A percentile compares a stretch with the other conserved stretches of the same genome.
Evolutionary conservation across 495 filamentous ascomycete species (phyloP).

Genomic region (Aspergillus sclerotioniger): DNA sequence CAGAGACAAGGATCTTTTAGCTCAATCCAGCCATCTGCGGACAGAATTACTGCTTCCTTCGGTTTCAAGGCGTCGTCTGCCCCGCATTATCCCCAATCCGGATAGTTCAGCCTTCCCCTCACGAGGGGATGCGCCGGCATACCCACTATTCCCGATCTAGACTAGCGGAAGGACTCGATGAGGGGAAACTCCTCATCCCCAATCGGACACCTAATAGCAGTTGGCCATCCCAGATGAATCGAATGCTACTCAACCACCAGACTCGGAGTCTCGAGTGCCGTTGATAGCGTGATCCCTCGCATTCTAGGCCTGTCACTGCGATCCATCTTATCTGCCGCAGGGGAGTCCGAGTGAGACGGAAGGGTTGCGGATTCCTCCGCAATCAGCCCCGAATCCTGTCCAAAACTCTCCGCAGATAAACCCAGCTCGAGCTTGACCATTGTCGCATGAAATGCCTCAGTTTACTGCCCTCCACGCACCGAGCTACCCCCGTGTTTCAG

Average conservation of each 20-base stretch:
- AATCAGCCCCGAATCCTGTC: background rate
- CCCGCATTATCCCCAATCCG: constrained; percentile 4
- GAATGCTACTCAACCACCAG: background rate
- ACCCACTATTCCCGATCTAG: background rate
- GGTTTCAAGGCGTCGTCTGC: background rate
- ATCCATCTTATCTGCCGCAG: background rate
- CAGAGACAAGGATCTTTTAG: constrained; percentile 3
- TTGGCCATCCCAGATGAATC: too few relatives aligned
- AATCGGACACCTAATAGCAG: too few relatives aligned
- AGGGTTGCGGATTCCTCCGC: background rate
- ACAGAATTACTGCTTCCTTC: constrained; percentile 2
- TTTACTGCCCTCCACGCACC: background rate
- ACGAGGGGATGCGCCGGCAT: constrained; percentile 8
- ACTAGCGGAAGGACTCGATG: background rate
- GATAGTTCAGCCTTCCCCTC: constrained; percentile 11
- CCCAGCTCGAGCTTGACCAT: background rate
- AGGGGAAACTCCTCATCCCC: background rate
- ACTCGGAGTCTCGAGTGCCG: background rate
- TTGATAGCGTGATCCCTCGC: background rate
- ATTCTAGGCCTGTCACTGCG: background rate
- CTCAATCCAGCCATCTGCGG: background rate
- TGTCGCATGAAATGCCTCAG: background rate
- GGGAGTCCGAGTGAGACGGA: background rate
- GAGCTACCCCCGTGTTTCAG: background rate
- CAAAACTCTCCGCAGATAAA: background rate